A percentile compares a stretch with the other conserved stretches of the same genome.
Evolutionary conservation across 2,329 filamentous ascomycete genomes (phyloP).

Genomic region (Pestalotiopsis sp.): DNA sequence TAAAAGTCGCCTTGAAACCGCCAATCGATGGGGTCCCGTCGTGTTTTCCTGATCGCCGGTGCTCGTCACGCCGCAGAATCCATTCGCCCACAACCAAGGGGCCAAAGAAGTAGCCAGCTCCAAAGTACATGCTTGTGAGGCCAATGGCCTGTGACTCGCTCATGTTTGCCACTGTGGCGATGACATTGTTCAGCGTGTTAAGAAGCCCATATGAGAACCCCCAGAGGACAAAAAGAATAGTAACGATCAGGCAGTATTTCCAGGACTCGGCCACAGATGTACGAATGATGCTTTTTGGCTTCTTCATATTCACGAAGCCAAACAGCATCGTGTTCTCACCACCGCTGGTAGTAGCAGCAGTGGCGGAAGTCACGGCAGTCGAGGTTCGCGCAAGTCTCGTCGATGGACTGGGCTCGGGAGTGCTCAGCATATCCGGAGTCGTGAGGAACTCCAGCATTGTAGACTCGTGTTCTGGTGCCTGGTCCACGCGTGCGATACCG

Average conservation of each 20-base stretch:
- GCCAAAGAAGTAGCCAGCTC: conserved; percentile 70
- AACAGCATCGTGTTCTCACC: conserved; percentile 64
- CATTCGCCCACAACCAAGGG: conserved; percentile 71
- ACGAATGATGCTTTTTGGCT: conserved; percentile 71
- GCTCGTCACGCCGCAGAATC: conserved; percentile 70
- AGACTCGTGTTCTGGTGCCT: conserved; percentile 31
- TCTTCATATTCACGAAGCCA: conserved; percentile 74
- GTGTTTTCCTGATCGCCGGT: conserved; percentile 45
- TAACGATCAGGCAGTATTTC: conserved; percentile 75
- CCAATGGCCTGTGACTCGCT: conserved; percentile 65
- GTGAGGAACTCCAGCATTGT: conserved; percentile 51
- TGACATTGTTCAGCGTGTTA: conserved; percentile 76
- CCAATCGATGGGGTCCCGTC: conserved; percentile 46
- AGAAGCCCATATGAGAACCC: conserved; percentile 88
- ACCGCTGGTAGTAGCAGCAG: conserved; percentile 36
- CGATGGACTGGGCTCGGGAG: conserved; percentile 11
- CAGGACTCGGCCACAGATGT: conserved; percentile 66
- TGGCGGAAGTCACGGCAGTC: conserved; percentile 36
- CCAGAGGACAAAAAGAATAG: conserved; percentile 85
- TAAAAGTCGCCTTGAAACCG: conserved; percentile 82
- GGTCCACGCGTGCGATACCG: conserved; percentile 16
- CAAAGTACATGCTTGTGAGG: conserved; percentile 72
- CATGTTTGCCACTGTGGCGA: conserved; percentile 66
- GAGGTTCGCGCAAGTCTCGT: conserved; percentile 26
- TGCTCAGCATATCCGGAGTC: conserved; percentile 37